Evolutionary conservation across 2,329 filamentous ascomycete species (phyloP).

Genomic region (Xylaria sp.): DNA sequence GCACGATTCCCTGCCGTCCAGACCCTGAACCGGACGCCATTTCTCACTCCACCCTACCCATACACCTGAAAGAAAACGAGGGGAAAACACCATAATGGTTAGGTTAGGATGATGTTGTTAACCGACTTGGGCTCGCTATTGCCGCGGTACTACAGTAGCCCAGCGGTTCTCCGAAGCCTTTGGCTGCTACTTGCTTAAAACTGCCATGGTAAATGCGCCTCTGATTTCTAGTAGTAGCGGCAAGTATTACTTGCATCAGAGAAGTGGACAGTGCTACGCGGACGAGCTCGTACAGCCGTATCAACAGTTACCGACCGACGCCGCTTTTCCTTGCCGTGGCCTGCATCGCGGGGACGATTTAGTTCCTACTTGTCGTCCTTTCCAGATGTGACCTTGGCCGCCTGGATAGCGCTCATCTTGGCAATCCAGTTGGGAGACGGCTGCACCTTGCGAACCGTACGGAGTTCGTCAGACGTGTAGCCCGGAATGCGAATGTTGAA

Average conservation of each 20-base stretch:
- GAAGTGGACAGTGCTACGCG: background rate
- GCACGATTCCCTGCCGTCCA: background rate
- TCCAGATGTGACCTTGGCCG: conserved; percentile 79
- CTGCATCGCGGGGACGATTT: conserved; percentile 18
- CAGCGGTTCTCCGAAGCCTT: too few species aligned
- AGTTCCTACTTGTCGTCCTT: conserved; percentile 56
- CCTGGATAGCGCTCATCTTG: conserved; percentile 97
- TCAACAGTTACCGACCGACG: conserved; percentile 3
- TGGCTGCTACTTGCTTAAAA: too few species aligned
- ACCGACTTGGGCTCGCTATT: background rate
- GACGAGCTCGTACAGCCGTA: background rate
- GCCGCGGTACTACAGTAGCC: background rate
- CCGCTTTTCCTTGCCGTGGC: conserved; percentile 10
- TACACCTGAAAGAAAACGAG: background rate
- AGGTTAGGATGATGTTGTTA: background rate
- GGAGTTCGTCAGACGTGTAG: conserved; percentile 91
- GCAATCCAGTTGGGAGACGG: conserved; percentile 88
- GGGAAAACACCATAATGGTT: too few species aligned
- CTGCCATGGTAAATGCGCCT: too few species aligned
- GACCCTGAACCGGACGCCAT: conserved; percentile 11
- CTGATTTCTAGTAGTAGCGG: background rate
- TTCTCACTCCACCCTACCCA: background rate
- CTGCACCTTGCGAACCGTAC: conserved; percentile 91
- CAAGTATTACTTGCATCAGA: background rate
- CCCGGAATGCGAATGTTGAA: conserved; percentile 94